Percentiles rank a stretch among this genome's conserved stretches.
phyloP scores from a whole-genome alignment of 108 stramenopile species.

The Pseudonitzschia pungens region DNA sequence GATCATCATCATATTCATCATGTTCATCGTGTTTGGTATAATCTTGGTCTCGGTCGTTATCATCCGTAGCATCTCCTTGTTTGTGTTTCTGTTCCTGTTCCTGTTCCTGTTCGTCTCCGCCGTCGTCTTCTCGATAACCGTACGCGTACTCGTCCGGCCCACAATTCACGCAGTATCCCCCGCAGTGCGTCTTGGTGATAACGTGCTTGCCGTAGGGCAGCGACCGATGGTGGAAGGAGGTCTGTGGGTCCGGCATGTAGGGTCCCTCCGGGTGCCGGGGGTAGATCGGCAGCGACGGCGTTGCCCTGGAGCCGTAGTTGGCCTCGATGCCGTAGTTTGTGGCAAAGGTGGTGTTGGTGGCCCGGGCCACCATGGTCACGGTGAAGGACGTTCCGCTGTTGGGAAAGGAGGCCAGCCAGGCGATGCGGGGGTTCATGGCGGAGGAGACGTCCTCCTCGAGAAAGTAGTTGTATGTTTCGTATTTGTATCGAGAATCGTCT shows the following conservation, averaged over 20 bases:
- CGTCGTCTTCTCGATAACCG: neutral
- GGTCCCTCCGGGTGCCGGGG: slow-evolving; percentile 40
- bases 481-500: neutral
- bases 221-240: slow-evolving; percentile 9
- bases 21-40: neutral
- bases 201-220: slow-evolving; percentile 39
- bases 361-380: slow-evolving; percentile 27
- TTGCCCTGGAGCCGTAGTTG: slow-evolving; percentile 7
- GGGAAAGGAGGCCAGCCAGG: slow-evolving; percentile 60
- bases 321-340: slow-evolving; percentile 39
- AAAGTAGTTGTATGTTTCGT: neutral
- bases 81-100: neutral
- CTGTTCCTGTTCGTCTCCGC: neutral
- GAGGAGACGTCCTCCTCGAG: too few species aligned
- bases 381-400: slow-evolving; percentile 55
- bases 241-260: slow-evolving; percentile 27
- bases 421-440: slow-evolving; percentile 38
- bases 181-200: slow-evolving; percentile 83
- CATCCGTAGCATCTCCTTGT: neutral
- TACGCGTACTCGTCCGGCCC: slow-evolving; percentile 35
- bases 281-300: slow-evolving; percentile 24
- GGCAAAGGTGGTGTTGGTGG: slow-evolving; percentile 30
- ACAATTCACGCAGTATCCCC: slow-evolving; percentile 58
- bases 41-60: neutral
- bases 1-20: neutral